phyloP scores from a whole-genome alignment of 2,329 filamentous ascomycete species.

The Dothideomycetidae sp. region DNA sequence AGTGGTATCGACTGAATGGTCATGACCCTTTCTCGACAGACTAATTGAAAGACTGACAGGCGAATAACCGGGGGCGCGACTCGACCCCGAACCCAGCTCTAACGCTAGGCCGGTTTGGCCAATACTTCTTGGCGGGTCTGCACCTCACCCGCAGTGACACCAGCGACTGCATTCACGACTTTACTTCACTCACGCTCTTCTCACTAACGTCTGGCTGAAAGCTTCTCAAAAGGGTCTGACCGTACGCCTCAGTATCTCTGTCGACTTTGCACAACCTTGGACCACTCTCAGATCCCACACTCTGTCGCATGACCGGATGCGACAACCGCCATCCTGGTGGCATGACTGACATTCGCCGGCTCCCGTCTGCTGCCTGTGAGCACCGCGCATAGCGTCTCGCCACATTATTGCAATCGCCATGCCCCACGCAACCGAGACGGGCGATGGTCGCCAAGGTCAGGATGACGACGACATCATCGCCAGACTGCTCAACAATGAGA shows the following conservation, averaged over 20 bases:
- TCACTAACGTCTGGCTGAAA: no score
- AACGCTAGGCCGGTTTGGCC: neutral
- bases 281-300: no score
- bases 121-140: neutral
- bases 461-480: constrained; percentile 20
- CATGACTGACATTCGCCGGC: neutral
- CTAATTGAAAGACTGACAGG: no score
- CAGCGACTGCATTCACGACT: no score
- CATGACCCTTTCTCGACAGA: no score
- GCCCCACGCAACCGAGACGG: constrained; percentile 25
- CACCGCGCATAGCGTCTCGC: neutral
- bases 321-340: constrained; percentile 4
- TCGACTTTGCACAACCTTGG: no score
- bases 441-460: constrained; percentile 13
- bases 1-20: no score
- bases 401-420: constrained; percentile 15
- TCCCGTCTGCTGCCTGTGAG: neutral
- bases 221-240: no score
- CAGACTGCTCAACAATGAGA: constrained; percentile 18
- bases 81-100: neutral
- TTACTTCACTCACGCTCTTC: no score
- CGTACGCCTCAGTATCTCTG: no score
- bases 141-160: neutral
- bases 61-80: no score
- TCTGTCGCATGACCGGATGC: no score